Percentiles rank a stretch among this genome's conserved stretches.
These are phyloP conservation scores for Solanum medicagineum DNA, from an alignment of 257 asterid species.

Conservation along the genomic window DNA sequence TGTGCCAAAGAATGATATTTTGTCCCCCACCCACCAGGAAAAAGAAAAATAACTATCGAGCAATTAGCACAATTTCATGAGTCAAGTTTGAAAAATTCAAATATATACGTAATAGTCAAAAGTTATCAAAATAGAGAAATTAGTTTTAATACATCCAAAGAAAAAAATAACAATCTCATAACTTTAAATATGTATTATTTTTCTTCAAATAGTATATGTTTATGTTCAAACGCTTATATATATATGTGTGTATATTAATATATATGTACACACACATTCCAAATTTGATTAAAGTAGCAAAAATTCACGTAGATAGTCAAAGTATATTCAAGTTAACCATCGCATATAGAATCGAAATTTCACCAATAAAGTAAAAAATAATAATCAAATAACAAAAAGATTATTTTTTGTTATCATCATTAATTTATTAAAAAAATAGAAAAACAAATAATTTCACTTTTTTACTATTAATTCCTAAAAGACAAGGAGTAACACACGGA, in stretches of 20 bases:
- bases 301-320: no score
- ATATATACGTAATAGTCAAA: no score
- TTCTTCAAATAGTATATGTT: not conserved
- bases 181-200: no score
- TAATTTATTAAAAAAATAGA: not conserved
- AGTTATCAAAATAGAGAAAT: no score
- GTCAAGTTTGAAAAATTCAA: rapidly evolving
- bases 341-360: no score
- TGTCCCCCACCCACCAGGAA: not conserved
- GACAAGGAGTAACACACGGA: not conserved
- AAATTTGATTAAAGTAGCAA: no score
- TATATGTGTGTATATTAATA: no score
- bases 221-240: not conserved
- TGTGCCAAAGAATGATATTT: not conserved
- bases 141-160: no score
- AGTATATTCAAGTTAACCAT: no score
- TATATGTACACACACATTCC: no score
- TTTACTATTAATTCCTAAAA: not conserved
- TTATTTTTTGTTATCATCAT: not conserved
- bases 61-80: not conserved
- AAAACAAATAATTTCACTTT: not conserved
- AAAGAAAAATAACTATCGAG: not conserved
- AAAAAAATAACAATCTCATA: no score
- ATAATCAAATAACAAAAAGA: not conserved
- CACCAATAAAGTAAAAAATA: no score